Evolutionary conservation across 1,284 basidiomycete species (phyloP).

Genomic region (Leccinum subfulvum): DNA sequence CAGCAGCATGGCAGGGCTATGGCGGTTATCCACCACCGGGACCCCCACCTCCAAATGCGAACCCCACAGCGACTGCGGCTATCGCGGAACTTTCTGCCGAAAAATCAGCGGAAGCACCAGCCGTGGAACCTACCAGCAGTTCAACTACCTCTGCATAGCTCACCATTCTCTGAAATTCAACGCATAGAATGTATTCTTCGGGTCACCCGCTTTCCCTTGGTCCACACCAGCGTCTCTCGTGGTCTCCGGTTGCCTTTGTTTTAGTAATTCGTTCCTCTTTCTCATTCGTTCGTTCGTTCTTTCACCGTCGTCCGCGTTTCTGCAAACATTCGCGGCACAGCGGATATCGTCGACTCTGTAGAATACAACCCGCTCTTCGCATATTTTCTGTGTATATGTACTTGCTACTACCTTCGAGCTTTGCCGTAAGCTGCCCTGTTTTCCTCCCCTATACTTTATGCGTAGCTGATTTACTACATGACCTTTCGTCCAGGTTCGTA

Average conservation of each 20-base stretch:
- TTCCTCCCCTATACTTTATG: conserved; percentile 18
- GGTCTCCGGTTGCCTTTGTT: conserved; percentile 21
- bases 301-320: conserved; percentile 7
- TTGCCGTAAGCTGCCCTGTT: conserved; percentile 2
- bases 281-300: conserved; percentile 1
- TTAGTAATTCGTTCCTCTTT: conserved; percentile 24
- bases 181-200: conserved; percentile 28
- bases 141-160: conserved; percentile 22
- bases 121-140: conserved; percentile 19
- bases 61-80: conserved; percentile 13
- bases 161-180: background rate
- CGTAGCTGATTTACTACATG: conserved; percentile 19
- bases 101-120: conserved; percentile 26
- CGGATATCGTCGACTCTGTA: conserved; percentile 24
- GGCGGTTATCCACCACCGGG: conserved; percentile 26
- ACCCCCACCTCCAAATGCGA: conserved; percentile 19
- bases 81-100: conserved; percentile 21
- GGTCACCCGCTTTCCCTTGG: conserved; percentile 9
- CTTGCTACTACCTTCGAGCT: conserved; percentile 11
- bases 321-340: conserved; percentile 7
- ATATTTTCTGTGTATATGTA: conserved; percentile 35
- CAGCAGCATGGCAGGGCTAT: conserved; percentile 28
- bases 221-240: conserved; percentile 15
- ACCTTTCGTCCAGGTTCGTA: conserved; percentile 11
- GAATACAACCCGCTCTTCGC: conserved; percentile 24